Evolutionary conservation across 164 flowering plant species (phyloP).

Genomic region (Brasenia schreberi): DNA sequence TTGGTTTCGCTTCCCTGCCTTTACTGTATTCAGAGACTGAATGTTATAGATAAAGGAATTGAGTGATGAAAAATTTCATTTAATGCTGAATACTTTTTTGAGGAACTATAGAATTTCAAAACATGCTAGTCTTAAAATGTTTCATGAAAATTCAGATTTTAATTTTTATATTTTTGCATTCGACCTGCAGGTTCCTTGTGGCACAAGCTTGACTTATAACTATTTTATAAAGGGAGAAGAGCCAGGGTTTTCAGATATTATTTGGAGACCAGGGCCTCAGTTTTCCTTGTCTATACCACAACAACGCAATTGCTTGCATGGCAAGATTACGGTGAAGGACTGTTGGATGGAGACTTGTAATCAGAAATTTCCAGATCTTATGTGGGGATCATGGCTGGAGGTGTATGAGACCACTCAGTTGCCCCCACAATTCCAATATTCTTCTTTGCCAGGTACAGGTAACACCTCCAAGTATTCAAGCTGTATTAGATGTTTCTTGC

Average conservation of each 20-base stretch:
- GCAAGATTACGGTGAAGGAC: constrained; percentile 38
- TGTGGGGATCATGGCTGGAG: constrained; percentile 54
- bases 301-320: constrained; percentile 11
- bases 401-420: constrained; percentile 17
- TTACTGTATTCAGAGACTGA: too few relatives aligned
- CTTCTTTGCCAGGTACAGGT: constrained; percentile 26
- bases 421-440: constrained; percentile 2
- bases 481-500: too few relatives aligned
- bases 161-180: too few relatives aligned
- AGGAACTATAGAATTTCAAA: too few relatives aligned
- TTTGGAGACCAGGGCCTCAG: constrained; percentile 63
- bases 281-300: constrained; percentile 41
- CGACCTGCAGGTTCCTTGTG: constrained; percentile 38
- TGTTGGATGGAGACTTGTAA: constrained; percentile 32
- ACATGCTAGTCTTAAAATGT: too few relatives aligned
- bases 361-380: constrained; percentile 17
- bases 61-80: too few relatives aligned
- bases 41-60: too few relatives aligned
- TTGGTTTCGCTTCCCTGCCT: too few relatives aligned
- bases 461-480: too few relatives aligned
- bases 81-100: too few relatives aligned
- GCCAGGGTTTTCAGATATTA: constrained; percentile 32
- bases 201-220: constrained; percentile 42
- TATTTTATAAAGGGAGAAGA: constrained; percentile 44
- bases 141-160: too few relatives aligned